Conservation (phyloP, 164 flowering plant genomes). For the Stephania japonica region DNA sequence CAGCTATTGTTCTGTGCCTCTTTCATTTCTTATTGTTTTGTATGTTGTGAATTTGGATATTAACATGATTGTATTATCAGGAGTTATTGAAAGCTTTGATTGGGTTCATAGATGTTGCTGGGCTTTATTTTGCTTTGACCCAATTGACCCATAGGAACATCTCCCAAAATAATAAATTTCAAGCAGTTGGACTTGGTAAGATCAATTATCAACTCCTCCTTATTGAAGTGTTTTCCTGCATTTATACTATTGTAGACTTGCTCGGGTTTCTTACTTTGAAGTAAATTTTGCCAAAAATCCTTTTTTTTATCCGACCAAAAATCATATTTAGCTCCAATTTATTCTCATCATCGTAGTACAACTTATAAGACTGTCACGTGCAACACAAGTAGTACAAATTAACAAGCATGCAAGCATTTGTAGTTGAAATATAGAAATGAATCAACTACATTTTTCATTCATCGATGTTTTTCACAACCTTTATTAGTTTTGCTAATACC, state of each 20-base stretch:
- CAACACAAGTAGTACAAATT: background rate
- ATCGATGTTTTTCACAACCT: background rate
- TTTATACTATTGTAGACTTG: background rate
- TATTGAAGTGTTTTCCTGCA: background rate
- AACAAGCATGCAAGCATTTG: background rate
- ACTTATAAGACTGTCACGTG: background rate
- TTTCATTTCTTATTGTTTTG: background rate
- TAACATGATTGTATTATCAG: slow-evolving; percentile 31
- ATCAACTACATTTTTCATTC: background rate
- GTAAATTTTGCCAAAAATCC: no score
- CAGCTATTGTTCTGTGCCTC: background rate
- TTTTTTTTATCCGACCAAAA: background rate
- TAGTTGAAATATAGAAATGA: background rate
- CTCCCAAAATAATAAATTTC: slow-evolving; percentile 95
- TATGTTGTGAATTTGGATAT: background rate
- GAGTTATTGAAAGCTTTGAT: slow-evolving; percentile 85
- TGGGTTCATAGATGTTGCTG: slow-evolving; percentile 94
- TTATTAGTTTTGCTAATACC: background rate
- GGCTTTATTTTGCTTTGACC: slow-evolving; percentile 91
- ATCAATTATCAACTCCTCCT: slow-evolving; percentile 5
- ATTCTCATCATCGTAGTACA: background rate
- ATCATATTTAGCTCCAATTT: background rate
- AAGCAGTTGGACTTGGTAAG: slow-evolving; percentile 98
- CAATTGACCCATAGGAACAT: slow-evolving; percentile 96
- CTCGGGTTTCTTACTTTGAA: background rate